Evolutionary conservation across 352 stramenopile genomes (phyloP).

Genomic region (Lagenidium giganteum): DNA sequence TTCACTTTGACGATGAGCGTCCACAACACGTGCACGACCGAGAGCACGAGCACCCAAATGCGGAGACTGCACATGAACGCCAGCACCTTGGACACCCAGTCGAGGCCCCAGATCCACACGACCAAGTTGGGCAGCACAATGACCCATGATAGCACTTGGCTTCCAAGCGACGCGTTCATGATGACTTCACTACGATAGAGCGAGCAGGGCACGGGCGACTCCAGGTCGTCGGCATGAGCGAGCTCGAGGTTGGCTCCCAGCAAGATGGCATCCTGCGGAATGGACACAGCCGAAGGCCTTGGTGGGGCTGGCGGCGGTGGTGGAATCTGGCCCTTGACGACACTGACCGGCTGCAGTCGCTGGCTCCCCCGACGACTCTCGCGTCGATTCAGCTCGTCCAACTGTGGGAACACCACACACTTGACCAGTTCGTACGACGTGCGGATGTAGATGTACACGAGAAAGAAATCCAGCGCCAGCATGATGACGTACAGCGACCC

Average conservation of each 20-base stretch:
- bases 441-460: conserved; percentile 4
- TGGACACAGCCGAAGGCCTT: no score
- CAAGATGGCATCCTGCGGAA: no score
- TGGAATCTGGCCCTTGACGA: background rate
- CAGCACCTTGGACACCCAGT: conserved; percentile 2
- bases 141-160: conserved; percentile 15
- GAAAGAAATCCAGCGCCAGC: conserved; percentile 13
- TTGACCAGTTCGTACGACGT: conserved; percentile 21
- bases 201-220: conserved; percentile 15
- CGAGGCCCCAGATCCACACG: conserved; percentile 14
- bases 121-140: conserved; percentile 21
- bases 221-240: conserved; percentile 8
- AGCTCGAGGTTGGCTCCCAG: no score
- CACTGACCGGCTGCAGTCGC: background rate
- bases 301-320: background rate
- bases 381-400: conserved; percentile 14
- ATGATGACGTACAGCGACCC: conserved; percentile 13
- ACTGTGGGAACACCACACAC: conserved; percentile 17
- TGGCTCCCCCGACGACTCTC: conserved; percentile 8
- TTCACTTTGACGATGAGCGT: conserved; percentile 5
- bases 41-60: conserved; percentile 12
- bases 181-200: conserved; percentile 18
- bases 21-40: conserved; percentile 7
- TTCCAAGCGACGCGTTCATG: conserved; percentile 3
- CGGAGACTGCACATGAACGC: conserved; percentile 9